These are phyloP conservation scores for Clathrospora elynae DNA, from an alignment of 2,329 filamentous ascomycete genomes.

Conservation along the genomic window DNA sequence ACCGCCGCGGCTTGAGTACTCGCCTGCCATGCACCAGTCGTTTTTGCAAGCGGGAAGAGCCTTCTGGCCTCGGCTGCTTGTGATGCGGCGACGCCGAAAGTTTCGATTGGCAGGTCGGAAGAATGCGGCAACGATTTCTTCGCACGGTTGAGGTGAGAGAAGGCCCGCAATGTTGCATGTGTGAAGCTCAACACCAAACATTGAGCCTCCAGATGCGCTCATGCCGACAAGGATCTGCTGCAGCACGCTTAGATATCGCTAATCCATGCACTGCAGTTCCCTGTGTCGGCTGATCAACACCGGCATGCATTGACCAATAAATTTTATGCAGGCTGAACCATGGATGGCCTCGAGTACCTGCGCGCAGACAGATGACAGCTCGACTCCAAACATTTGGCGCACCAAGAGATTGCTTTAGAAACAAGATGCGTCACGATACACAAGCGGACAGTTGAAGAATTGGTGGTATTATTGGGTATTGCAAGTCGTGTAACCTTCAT, in stretches of 20 bases:
- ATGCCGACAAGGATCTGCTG: conserved; percentile 25
- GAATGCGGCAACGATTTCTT: conserved; percentile 16
- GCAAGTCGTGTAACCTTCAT: conserved; percentile 44
- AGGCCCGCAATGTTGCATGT: conserved; percentile 23
- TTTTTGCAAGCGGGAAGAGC: conserved; percentile 24
- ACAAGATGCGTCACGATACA: neutral
- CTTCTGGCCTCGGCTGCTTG: conserved; percentile 43
- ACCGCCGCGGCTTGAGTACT: conserved; percentile 29
- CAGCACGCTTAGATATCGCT: conserved; percentile 32
- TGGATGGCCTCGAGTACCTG: too few relatives aligned
- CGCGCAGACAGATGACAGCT: neutral
- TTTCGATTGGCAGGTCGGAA: conserved; percentile 19
- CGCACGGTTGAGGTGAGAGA: neutral
- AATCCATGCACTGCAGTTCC: too few relatives aligned
- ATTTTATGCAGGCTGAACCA: conserved; percentile 8
- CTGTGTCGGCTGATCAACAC: conserved; percentile 32
- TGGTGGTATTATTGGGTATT: conserved; percentile 36
- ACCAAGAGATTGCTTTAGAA: neutral
- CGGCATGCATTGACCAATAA: conserved; percentile 32
- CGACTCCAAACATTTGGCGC: neutral
- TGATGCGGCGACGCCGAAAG: conserved; percentile 40
- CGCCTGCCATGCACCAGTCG: conserved; percentile 20
- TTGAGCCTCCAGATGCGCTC: conserved; percentile 25
- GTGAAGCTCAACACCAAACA: conserved; percentile 19
- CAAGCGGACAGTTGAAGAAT: conserved; percentile 13